Evolutionary conservation across 208 protist species (phyloP), one percentile per base, ranked within the genome.

Genomic region (Naegleria lovaniensis): DNA sequence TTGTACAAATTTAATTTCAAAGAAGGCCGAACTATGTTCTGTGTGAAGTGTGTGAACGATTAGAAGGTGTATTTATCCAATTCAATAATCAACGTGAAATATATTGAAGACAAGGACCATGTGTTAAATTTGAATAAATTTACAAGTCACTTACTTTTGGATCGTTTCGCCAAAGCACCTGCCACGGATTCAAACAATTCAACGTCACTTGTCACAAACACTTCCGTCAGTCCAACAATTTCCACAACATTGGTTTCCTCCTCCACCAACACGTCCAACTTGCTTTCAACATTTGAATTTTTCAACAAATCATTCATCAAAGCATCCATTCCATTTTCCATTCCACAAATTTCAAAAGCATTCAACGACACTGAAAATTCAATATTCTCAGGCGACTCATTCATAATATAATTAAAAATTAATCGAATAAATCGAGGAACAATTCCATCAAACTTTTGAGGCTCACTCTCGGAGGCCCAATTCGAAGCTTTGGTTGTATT

Each of bases 1-100:
- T 79, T 79, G 67, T 36, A 36, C 67, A 79, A 79, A 79, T 79
- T 79, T 79, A 36, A 79, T 79, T 79, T 79, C 67, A 36, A 79
- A 29, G 29, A 79, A 79, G 13, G 29, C 29, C 9, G 67, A 36
- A 33, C 29, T 36, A 36, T 36, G 25, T 79, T 79, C 55, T 67
- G 22, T 67, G 15, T 15, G 15, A n/a, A n/a, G n/a, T n/a, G n/a
- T n/a, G n/a, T n/a, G n/a, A n/a, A n/a, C n/a, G n/a, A n/a, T n/a
- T n/a, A n/a, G n/a, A n/a, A n/a, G n/a, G n/a, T n/a, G n/a, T n/a
- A n/a, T n/a, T n/a, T n/a, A n/a, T n/a, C n/a, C n/a, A n/a, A n/a
- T n/a, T n/a, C n/a, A n/a, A n/a, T n/a, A n/a, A n/a, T n/a, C n/a
- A n/a, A n/a, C n/a, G n/a, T n/a, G n/a, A n/a, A n/a, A n/a, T n/a